Base-by-base conservation (phyloP, 495 filamentous ascomycete species). In the Oleoguttula mirabilis region DNA sequence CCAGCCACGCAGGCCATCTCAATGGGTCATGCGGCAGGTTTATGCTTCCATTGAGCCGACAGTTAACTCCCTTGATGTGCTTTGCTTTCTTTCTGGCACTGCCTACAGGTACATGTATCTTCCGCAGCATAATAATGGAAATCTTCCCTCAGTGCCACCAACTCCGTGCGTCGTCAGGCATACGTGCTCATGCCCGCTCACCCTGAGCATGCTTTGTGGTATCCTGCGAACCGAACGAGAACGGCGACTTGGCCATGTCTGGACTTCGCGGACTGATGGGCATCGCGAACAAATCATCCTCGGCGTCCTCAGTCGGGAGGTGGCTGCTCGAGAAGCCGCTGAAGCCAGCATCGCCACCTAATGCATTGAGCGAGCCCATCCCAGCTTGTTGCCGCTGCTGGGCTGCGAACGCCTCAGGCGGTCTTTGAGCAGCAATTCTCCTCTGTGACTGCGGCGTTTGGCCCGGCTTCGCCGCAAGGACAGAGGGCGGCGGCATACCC, bases 181-280 rank as follows among this genome's bases (percentile, higher is more conserved):
- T n/a, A n/a, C n/a, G n/a, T n/a, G n/a, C n/a, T n/a, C n/a, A n/a
- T n/a, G n/a, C n/a, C n/a, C n/a, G n/a, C n/a, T n/a, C n/a, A n/a
- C n/a, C n/a, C n/a, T n/a, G n/a, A n/a, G n/a, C 10, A 30, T 51
- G 48, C 35, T 49, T 51, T 39, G 36, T 39, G 2, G 49, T 52
- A 41, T 55, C 52, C 25, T 43, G 33, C 8, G 31, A 21, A 16
- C 28, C 45, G 21, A 55, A 55, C 5, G 49, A 45, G 27, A 55
- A 55, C 2, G 52, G 52, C 15, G 51, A 53, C 30, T 45, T 48
- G 1, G 43, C 76, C 54, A 86, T 80, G 53, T 87, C 83, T 0
- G 84, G 83, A 45, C 79, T 80, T 23, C 82, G 71, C 6, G 83
- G 83, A 48, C 79, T 82, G 67, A 92, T 71, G 14, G 82, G 79